A percentile compares a stretch with the other conserved stretches of the same genome.
phyloP scores from a whole-genome alignment of 2,329 filamentous ascomycete species.

The Geosmithia putterillii region DNA sequence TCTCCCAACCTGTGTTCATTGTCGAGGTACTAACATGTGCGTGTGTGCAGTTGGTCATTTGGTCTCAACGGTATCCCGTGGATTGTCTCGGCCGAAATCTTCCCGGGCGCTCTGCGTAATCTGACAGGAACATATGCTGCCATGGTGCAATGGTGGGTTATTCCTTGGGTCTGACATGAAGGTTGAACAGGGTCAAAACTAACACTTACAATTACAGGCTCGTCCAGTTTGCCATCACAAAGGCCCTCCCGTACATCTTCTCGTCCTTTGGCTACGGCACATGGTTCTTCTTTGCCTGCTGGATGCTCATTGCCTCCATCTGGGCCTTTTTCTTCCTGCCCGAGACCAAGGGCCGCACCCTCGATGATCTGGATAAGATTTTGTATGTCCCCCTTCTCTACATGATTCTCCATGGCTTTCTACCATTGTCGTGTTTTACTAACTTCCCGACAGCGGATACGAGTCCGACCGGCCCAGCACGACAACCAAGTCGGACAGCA shows the following conservation, averaged over 20 bases:
- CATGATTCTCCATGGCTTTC: neutral
- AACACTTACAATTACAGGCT: constrained; percentile 9
- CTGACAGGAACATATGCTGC: constrained; percentile 27
- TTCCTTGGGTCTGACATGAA: neutral
- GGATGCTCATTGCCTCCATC: constrained; percentile 32
- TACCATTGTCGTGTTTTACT: neutral
- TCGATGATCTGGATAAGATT: constrained; percentile 37
- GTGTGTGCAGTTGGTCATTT: constrained; percentile 22
- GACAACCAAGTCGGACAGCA: neutral
- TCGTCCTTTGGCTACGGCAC: constrained; percentile 32
- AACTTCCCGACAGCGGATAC: constrained; percentile 1
- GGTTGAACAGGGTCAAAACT: neutral
- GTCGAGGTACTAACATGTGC: neutral
- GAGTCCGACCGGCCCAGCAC: neutral
- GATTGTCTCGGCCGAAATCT: constrained; percentile 31
- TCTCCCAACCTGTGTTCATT: neutral
- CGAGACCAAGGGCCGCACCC: constrained; percentile 40
- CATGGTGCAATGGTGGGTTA: constrained; percentile 20
- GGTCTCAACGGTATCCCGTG: constrained; percentile 32
- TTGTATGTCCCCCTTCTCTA: constrained; percentile 9
- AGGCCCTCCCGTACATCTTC: constrained; percentile 31
- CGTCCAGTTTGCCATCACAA: constrained; percentile 29
- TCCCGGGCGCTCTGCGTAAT: constrained; percentile 27
- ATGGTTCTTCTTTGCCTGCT: constrained; percentile 44
- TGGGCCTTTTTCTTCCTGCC: constrained; percentile 40